phyloP scores from a whole-genome alignment of 164 flowering plant genomes.

The Umbilicus rupestris region DNA sequence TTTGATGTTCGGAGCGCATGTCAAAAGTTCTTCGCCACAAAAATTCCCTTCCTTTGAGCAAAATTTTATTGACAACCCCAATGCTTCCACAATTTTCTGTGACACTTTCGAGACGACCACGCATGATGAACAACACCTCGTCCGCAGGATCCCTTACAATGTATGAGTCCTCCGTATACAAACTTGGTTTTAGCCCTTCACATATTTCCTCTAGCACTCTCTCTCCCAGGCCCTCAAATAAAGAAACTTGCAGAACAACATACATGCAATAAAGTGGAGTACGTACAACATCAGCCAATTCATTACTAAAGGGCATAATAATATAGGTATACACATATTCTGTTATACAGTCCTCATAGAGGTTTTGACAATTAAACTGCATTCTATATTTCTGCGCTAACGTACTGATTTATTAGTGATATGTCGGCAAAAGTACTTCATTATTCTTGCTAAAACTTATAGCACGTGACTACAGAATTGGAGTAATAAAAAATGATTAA shows the following conservation, averaged over 20 bases:
- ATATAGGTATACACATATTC: not conserved
- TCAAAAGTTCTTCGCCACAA: slow-evolving; percentile 94
- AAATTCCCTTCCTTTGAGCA: slow-evolving; percentile 85
- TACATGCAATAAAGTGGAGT: not conserved
- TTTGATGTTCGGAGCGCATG: slow-evolving; percentile 94
- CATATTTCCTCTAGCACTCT: slow-evolving; percentile 94
- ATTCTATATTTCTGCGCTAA: too few relatives aligned
- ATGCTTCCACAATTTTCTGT: slow-evolving; percentile 95
- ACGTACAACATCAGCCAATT: too few relatives aligned
- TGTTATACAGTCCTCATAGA: too few relatives aligned
- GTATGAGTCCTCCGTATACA: slow-evolving; percentile 67
- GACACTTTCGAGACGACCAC: slow-evolving; percentile 90
- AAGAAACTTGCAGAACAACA: slow-evolving; percentile 49
- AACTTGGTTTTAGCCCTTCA: slow-evolving; percentile 81
- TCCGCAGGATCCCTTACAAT: slow-evolving; percentile 91
- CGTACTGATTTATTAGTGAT: too few relatives aligned
- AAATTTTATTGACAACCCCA: slow-evolving; percentile 79
- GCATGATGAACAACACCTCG: slow-evolving; percentile 94
- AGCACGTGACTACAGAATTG: too few relatives aligned
- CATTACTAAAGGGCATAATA: not conserved
- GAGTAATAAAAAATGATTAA: not conserved
- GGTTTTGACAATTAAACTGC: too few relatives aligned
- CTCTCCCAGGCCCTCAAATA: slow-evolving; percentile 94
- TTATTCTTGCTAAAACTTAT: too few relatives aligned
- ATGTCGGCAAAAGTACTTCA: not conserved